Evolutionary conservation across 306 rosid species (phyloP).

Genomic region (Fragaria nilgerrensis): DNA sequence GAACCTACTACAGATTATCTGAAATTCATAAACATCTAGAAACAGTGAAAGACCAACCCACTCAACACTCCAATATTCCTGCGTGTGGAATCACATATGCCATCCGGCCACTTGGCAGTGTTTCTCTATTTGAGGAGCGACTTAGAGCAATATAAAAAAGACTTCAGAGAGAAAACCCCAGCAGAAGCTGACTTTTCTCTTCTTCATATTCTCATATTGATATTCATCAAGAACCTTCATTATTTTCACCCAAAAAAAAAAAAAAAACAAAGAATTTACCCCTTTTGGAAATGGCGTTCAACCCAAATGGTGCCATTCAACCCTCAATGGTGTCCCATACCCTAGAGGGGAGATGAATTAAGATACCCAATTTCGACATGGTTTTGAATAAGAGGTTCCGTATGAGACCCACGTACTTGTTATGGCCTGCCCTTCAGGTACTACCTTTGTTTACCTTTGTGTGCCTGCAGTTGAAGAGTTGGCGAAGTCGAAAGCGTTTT

Average conservation of each 20-base stretch:
- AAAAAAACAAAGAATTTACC: background rate
- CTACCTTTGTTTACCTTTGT: background rate
- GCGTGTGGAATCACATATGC: constrained; percentile 16
- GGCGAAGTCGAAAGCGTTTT: background rate
- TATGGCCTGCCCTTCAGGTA: background rate
- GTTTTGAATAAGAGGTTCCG: constrained; percentile 6
- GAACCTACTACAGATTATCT: background rate
- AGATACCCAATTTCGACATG: background rate
- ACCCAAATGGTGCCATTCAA: background rate
- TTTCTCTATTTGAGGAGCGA: background rate
- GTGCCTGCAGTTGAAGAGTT: constrained; percentile 1
- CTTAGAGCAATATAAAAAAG: background rate
- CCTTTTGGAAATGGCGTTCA: background rate
- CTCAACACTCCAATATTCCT: background rate
- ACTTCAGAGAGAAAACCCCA: background rate
- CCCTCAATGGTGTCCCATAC: background rate
- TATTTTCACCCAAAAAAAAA: background rate
- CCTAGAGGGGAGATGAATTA: background rate
- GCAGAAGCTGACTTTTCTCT: constrained; percentile 5
- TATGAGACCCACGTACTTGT: constrained; percentile 2
- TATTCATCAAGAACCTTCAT: background rate
- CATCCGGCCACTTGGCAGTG: constrained; percentile 33
- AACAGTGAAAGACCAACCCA: constrained; percentile 30
- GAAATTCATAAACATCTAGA: background rate
- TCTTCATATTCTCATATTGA: background rate